Base-by-base conservation (phyloP, 768 basidiomycete species). In the Cystofilobasidium bisporidii region DNA sequence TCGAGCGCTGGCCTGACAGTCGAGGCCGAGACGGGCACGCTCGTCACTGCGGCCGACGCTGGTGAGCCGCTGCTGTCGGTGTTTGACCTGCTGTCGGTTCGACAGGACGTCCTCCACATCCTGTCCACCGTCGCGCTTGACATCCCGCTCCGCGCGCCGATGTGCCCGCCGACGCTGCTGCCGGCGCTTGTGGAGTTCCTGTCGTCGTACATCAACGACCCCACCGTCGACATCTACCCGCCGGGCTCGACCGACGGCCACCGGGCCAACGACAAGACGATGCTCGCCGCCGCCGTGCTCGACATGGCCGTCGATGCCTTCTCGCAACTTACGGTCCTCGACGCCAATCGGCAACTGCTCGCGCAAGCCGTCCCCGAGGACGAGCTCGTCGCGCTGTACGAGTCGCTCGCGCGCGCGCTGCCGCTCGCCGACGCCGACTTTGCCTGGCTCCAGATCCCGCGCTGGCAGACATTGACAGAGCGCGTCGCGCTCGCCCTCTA, bases 251-350 rank as follows among this genome's bases (percentile, higher is more conserved):
- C 84, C 8, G 73, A 77, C 12, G 9, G 17, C 36, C 9, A 76
- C 78, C 57, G 79, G 69, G 41, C 77, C 77, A 33, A 77, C 40
- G 45, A 61, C 11, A 61, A 61, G 28, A 30, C 20, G 20, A 45
- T 24, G 75, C 64, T 84, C 87, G 0, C 73, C 71, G 24, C 75
- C 81, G 30, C 79, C 86, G 43, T 80, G 84, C 17, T 53, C 11
- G 89, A 92, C 71, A 78, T 83, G 38, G 89, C 90, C n/a, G 80
- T 97, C 61, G 89, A 94, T 69, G 84, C 85, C 2, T 88, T 92
- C 73, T 86, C 87, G n/a, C 84, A 85, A 47, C 77, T 96, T 65
- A 83, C 85, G 40, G 86, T 87, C 59, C 77, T 80, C 22, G 94
- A 98, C 77, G 78, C 80, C 38, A 94, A 91, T 74, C 86, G 94